Evolutionary conservation across 306 rosid genomes (phyloP), one percentile per base, ranked within the genome.

Genomic region (Geum urbanum): DNA sequence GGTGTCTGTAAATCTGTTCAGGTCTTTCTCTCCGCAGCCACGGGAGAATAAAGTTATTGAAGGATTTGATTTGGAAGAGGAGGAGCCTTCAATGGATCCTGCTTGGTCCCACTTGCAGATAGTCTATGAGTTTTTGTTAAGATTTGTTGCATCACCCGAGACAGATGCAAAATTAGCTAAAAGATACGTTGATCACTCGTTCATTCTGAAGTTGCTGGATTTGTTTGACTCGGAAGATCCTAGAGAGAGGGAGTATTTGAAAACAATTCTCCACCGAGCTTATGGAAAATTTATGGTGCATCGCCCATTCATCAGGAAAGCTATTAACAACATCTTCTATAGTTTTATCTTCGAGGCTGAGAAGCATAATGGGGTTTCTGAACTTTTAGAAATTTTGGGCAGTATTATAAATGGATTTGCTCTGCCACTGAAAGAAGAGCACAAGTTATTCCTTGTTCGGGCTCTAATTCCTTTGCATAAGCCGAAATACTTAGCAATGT

Each of bases 81-180:
- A 91, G 56, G 95, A 88, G 83, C 92, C 88, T 76, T 81, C 86
- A 0, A 83, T 88, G 97, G 97, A 91, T 74, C 90, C 95, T 64
- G 83, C 89, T 4, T 90, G 97, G 97, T 85, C 92, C 52, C 97
- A 90, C 76, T 81, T 90, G 85, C 97, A 90, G 59, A 75, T 91
- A 13, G 95, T 91, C 48, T 85, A 89, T 16, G 96, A 89, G 81
- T 83, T 89, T 73, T 82, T 89, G 58, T 84, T 89, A 45, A 74
- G 90, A 53, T 89, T 89, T 63, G 86, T 89, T 3, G 85, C 96
- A 10, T 89, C 92, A 1, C 86, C 90, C 45, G 96, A 89, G 77
- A 77, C 84, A 64, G 96, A 89, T 66, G 90, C 89, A 0, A 87
- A 89, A 77, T 64, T 89, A 86, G 87, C 96, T 43, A 89, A 89